Conservation (phyloP, 805 yeast genomes). For the Lachancea cidri region DNA sequence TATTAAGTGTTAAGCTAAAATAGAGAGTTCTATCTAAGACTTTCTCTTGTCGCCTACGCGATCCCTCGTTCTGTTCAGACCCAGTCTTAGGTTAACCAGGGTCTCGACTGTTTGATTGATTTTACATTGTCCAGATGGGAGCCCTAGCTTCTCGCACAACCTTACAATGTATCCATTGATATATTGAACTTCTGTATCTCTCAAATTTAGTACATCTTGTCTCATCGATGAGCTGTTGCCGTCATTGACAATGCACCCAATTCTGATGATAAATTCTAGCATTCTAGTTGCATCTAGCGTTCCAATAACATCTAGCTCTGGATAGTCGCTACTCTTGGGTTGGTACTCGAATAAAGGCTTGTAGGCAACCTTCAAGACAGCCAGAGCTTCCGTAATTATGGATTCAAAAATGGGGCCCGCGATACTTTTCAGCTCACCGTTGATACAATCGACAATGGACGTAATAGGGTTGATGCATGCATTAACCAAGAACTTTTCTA, state of each 20-base stretch:
- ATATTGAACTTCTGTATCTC: conserved; percentile 71
- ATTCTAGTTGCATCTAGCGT: conserved; percentile 32
- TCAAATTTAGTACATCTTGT: conserved; percentile 48
- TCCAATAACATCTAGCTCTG: conserved; percentile 25
- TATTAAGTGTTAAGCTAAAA: too few relatives aligned
- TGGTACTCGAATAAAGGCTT: conserved; percentile 28
- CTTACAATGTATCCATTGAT: conserved; percentile 75
- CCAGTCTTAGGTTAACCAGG: conserved; percentile 33
- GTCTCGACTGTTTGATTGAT: conserved; percentile 32
- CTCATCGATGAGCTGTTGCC: conserved; percentile 51
- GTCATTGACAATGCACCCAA: conserved; percentile 44
- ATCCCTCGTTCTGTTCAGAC: conserved; percentile 23
- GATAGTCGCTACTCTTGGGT: conserved; percentile 17
- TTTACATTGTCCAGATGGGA: conserved; percentile 23
- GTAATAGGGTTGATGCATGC: conserved; percentile 82
- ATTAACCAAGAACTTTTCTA: conserved; percentile 74
- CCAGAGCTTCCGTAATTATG: conserved; percentile 34
- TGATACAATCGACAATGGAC: conserved; percentile 67
- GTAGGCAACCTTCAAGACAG: conserved; percentile 27
- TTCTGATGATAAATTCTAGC: conserved; percentile 33
- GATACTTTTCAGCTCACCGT: conserved; percentile 65
- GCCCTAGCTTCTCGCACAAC: conserved; percentile 44
- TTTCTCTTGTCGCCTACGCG: conserved; percentile 9
- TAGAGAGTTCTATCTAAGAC: too few relatives aligned
- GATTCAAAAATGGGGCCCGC: conserved; percentile 34